Conservation (phyloP, 169 alveolate genomes). For the Eimeria necatrix region DNA sequence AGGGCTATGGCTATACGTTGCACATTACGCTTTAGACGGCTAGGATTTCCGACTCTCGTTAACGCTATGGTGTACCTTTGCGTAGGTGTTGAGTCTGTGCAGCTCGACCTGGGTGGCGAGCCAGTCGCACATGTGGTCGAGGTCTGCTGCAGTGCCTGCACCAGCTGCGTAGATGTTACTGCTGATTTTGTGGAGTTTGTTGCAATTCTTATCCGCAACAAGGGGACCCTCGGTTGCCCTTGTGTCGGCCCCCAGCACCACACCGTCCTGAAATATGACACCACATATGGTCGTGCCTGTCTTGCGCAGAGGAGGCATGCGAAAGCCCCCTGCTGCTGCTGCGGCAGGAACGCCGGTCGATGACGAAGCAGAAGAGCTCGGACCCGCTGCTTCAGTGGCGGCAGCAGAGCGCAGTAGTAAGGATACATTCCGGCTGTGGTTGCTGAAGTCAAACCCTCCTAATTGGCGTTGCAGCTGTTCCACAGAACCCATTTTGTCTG, state of each 20-base stretch:
- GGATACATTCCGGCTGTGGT: conserved; percentile 50
- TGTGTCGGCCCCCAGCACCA: conserved; percentile 99
- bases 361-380: background rate
- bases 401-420: conserved; percentile 12
- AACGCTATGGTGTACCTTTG: background rate
- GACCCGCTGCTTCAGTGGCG: background rate
- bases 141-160: conserved; percentile 99
- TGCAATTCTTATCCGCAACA: conserved; percentile 98
- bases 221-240: conserved; percentile 99
- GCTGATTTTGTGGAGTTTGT: conserved; percentile 97
- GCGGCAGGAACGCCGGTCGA: background rate
- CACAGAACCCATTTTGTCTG: conserved; percentile 8
- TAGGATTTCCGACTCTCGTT: too few species aligned
- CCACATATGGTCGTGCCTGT: conserved; percentile 99
- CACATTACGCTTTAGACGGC: too few species aligned
- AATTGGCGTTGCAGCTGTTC: conserved; percentile 47
- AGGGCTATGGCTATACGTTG: too few species aligned
- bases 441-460: conserved; percentile 75
- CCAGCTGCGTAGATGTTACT: conserved; percentile 98
- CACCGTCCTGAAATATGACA: conserved; percentile 96
- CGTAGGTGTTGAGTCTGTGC: conserved; percentile 40
- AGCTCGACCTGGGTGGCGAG: conserved; percentile 88
- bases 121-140: conserved; percentile 96
- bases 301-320: conserved; percentile 77
- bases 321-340: conserved; percentile 22